Percentiles rank a stretch among this genome's conserved stretches.
phyloP scores from a whole-genome alignment of 2,329 filamentous ascomycete species.

The Cercospora brassicicola region DNA sequence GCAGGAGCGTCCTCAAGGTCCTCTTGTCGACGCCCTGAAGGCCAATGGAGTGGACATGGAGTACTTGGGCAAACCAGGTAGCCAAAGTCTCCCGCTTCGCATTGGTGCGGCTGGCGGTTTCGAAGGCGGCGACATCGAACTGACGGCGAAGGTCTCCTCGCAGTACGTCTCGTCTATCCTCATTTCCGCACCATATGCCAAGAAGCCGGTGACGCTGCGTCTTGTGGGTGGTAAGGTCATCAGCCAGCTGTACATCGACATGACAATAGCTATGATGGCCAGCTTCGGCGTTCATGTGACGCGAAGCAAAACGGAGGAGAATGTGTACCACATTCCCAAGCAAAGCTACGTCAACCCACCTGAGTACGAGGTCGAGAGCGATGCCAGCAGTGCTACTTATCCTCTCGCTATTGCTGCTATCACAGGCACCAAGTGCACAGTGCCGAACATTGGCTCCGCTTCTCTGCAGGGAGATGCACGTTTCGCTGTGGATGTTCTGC shows the following conservation, averaged over 20 bases:
- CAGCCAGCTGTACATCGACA: slow-evolving; percentile 95
- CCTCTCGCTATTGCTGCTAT: slow-evolving; percentile 92
- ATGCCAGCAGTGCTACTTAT: slow-evolving; percentile 96
- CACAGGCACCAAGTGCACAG: slow-evolving; percentile 89
- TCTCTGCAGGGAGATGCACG: slow-evolving; percentile 93
- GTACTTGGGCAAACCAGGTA: slow-evolving; percentile 80
- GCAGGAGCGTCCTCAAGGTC: slow-evolving; percentile 92
- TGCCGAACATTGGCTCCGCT: slow-evolving; percentile 90
- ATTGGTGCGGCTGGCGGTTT: slow-evolving; percentile 82
- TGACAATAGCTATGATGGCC: slow-evolving; percentile 98
- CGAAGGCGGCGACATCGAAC: slow-evolving; percentile 80
- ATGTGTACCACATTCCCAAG: slow-evolving; percentile 92
- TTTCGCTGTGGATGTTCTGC: slow-evolving; percentile 85
- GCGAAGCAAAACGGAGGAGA: slow-evolving; percentile 72
- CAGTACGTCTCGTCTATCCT: slow-evolving; percentile 97
- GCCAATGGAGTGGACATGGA: slow-evolving; percentile 84
- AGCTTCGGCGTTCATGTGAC: slow-evolving; percentile 82
- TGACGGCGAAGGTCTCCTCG: slow-evolving; percentile 95
- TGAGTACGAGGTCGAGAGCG: slow-evolving; percentile 90
- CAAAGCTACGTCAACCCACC: slow-evolving; percentile 78
- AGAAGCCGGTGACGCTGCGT: slow-evolving; percentile 83
- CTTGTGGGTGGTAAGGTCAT: slow-evolving; percentile 97
- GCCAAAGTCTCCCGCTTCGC: slow-evolving; percentile 78
- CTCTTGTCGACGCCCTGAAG: slow-evolving; percentile 84
- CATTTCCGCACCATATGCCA: slow-evolving; percentile 96